These are phyloP conservation scores for Fusarium oligoseptatum DNA, from an alignment of 2,329 filamentous ascomycete species.

Conservation along the genomic window DNA sequence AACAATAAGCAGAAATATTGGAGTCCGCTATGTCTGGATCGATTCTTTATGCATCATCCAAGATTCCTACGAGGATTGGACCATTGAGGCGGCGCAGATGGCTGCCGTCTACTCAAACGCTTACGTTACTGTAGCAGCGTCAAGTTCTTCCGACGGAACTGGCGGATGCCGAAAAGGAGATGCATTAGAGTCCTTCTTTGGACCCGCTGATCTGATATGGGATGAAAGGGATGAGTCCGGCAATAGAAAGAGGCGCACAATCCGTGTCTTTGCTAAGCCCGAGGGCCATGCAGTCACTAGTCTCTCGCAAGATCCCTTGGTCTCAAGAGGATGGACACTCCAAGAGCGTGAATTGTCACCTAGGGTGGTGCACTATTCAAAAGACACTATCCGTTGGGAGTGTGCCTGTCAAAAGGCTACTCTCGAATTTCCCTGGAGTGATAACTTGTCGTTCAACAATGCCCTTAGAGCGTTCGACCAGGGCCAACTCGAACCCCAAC, in stretches of 20 bases:
- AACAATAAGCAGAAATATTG: background rate
- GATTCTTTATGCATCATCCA: conserved; percentile 22
- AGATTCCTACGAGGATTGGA: conserved; percentile 17
- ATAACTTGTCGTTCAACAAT: background rate
- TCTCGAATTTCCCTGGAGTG: background rate
- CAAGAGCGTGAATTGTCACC: background rate
- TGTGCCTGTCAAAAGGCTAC: background rate
- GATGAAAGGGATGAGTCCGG: background rate
- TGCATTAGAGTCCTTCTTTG: background rate
- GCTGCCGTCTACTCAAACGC: conserved; percentile 21
- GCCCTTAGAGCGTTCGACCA: background rate
- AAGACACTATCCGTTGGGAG: background rate
- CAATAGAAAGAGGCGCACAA: background rate
- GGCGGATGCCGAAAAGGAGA: background rate
- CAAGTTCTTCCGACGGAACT: conserved; percentile 3
- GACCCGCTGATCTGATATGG: background rate
- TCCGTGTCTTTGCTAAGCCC: background rate
- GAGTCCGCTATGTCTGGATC: conserved; percentile 17
- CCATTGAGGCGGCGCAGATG: conserved; percentile 13
- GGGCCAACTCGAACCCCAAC: background rate
- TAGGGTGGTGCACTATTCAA: background rate
- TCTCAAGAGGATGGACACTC: background rate
- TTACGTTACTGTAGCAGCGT: conserved; percentile 12
- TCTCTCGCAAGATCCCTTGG: background rate
- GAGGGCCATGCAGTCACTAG: background rate